A percentile compares a stretch with the other conserved stretches of the same genome.
Evolutionary conservation across 352 stramenopile species (phyloP).

Genomic region (Elongisporangium undulatum): DNA sequence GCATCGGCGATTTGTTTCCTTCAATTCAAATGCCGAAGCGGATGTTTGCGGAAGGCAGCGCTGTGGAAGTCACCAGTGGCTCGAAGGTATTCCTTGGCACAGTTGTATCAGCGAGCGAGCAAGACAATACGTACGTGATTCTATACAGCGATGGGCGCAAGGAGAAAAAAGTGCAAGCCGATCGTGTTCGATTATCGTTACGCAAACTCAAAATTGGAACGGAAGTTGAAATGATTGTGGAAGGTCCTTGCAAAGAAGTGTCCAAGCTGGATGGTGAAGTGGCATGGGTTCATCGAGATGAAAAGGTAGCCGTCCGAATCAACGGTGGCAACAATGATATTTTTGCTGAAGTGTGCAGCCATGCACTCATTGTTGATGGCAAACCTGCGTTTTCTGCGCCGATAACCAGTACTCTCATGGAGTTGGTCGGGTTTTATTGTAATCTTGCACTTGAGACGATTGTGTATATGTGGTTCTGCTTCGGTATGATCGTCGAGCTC

Average conservation of each 20-base stretch:
- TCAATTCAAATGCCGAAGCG: conserved; percentile 29
- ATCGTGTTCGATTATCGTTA: conserved; percentile 51
- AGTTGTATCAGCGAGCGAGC: conserved; percentile 32
- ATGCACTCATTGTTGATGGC: conserved; percentile 59
- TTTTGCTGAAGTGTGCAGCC: conserved; percentile 58
- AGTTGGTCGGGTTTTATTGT: conserved; percentile 52
- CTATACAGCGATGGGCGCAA: conserved; percentile 52
- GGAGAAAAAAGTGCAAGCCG: conserved; percentile 44
- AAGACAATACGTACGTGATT: conserved; percentile 48
- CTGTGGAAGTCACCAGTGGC: conserved; percentile 46
- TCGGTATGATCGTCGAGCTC: conserved; percentile 53
- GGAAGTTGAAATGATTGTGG: conserved; percentile 69
- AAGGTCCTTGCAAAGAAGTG: conserved; percentile 67
- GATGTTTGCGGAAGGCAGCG: conserved; percentile 29
- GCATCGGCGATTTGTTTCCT: conserved; percentile 22
- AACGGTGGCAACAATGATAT: conserved; percentile 64
- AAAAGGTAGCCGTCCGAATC: conserved; percentile 59
- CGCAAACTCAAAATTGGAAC: conserved; percentile 53
- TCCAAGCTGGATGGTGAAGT: conserved; percentile 67
- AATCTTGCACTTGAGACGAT: conserved; percentile 38
- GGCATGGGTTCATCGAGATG: conserved; percentile 66
- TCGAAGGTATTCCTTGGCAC: conserved; percentile 43
- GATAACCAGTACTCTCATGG: conserved; percentile 58
- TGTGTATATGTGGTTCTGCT: conserved; percentile 57
- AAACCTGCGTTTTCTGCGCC: conserved; percentile 57